phyloP scores from a whole-genome alignment of 768 basidiomycete species.

The Boletus rubescentipes region DNA sequence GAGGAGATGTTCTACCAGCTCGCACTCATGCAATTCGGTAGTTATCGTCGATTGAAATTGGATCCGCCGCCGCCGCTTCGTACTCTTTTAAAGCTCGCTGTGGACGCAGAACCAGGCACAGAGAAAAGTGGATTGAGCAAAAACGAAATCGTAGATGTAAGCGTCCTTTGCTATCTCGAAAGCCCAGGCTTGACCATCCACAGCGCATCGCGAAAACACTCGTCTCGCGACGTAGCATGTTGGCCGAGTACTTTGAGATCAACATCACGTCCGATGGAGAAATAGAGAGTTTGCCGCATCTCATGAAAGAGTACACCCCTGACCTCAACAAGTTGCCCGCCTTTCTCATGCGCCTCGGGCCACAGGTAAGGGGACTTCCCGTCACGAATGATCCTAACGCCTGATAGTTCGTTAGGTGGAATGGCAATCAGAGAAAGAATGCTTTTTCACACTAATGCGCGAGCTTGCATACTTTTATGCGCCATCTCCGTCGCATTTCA shows the following conservation, averaged over 20 bases:
- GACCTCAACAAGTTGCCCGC: slow-evolving; percentile 87
- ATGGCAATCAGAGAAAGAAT: slow-evolving; percentile 83
- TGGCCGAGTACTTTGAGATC: slow-evolving; percentile 89
- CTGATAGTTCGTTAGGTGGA: slow-evolving; percentile 57
- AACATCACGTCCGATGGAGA: slow-evolving; percentile 62
- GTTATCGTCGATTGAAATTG: slow-evolving; percentile 70
- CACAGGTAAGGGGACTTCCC: slow-evolving; percentile 57
- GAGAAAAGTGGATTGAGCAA: slow-evolving; percentile 53
- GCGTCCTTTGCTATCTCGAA: slow-evolving; percentile 17
- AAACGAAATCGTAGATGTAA: slow-evolving; percentile 68
- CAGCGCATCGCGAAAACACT: slow-evolving; percentile 69
- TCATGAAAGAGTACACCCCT: slow-evolving; percentile 86
- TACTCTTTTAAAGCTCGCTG: slow-evolving; percentile 73
- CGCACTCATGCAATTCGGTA: slow-evolving; percentile 87
- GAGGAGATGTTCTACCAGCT: slow-evolving; percentile 97
- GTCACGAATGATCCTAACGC: background rate
- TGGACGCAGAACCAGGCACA: slow-evolving; percentile 60
- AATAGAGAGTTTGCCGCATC: slow-evolving; percentile 76
- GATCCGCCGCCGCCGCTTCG: slow-evolving; percentile 79
- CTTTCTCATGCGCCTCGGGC: slow-evolving; percentile 88
- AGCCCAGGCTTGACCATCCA: background rate
- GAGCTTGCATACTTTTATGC: slow-evolving; percentile 93
- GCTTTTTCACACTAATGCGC: slow-evolving; percentile 81
- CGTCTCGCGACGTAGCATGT: slow-evolving; percentile 70
- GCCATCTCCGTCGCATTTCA: slow-evolving; percentile 38